Base-by-base conservation (phyloP, 495 filamentous ascomycete genomes). In the Cetradonia linearis region DNA sequence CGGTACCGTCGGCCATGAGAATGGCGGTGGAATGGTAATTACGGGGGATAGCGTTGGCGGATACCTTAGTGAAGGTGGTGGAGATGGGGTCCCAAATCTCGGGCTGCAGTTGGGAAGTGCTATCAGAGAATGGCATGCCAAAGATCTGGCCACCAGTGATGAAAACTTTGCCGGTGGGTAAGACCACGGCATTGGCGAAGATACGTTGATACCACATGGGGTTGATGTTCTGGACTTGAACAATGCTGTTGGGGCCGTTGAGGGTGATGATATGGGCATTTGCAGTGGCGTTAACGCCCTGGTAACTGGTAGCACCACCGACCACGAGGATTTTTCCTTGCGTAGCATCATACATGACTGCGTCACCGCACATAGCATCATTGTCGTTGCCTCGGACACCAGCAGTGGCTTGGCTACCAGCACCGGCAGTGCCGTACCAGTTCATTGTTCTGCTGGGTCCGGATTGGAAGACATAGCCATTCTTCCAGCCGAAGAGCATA, bases 401-500 rank as follows among this genome's bases (percentile, higher is more conserved):
- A 7, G 77, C 80, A 2, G 34, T 27, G 4, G 56, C 63, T 20
- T 67, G 60, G n/a, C 62, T 71, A 1, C 81, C 81, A 10, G 59
- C 61, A 16, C 70, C 76, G 10, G 60, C 59, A 13, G 74, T 75
- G 14, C 65, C 65, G 66, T 77, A 84, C 83, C 83, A 86, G 66
- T 83, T 78, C 80, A 83, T 83, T 1, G 66, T 59, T 52, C 65
- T 71, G 59, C 72, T 77, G 7, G 81, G 82, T 6, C 82, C 81
- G 7, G 80, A 81, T 67, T 84, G 80, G 71, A 83, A 81, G 23
- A 82, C 75, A 30, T 64, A 74, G 11, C 69, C 73, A 44, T 73
- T 70, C 62, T 78, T 83, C 78, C 81, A 85, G 11, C 67, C 79
- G 65, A 83, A 85, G n/a, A 85, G 71, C 82, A 81, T 83, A 48